Conservation (phyloP, 108 stramenopile genomes). For the Cyclostephanos tholiformis region DNA sequence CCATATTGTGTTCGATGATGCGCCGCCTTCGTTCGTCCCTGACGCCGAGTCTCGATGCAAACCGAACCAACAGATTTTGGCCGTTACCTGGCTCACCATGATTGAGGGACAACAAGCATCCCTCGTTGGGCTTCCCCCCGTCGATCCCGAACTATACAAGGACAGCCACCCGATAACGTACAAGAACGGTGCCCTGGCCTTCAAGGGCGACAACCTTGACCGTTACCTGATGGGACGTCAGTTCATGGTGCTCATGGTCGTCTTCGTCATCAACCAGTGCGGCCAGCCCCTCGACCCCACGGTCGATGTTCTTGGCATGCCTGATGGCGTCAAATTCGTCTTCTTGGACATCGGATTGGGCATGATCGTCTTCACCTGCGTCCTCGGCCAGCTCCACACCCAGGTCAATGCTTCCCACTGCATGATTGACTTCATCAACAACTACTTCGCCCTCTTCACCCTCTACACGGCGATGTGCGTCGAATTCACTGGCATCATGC, state of each 20-base stretch:
- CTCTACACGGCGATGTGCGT: constrained; percentile 59
- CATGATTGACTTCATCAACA: constrained; percentile 89
- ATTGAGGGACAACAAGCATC: constrained; percentile 79
- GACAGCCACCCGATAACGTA: constrained; percentile 71
- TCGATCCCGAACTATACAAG: constrained; percentile 71
- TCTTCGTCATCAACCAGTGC: constrained; percentile 72
- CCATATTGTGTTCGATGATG: not conserved
- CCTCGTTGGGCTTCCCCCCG: constrained; percentile 72
- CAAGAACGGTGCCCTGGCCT: constrained; percentile 54
- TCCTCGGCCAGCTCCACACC: constrained; percentile 78
- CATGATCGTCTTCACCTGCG: constrained; percentile 73
- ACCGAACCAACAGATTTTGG: constrained; percentile 10
- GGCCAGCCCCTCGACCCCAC: constrained; percentile 59
- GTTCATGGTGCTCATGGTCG: constrained; percentile 83
- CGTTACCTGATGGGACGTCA: constrained; percentile 88
- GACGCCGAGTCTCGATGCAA: not conserved
- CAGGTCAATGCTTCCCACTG: constrained; percentile 81
- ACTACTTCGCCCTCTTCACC: constrained; percentile 75
- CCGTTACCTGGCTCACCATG: constrained; percentile 68
- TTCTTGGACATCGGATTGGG: constrained; percentile 80
- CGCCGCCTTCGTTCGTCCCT: not conserved
- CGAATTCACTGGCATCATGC: constrained; percentile 71
- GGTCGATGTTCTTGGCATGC: constrained; percentile 64
- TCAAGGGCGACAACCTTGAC: constrained; percentile 88
- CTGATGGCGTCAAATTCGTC: constrained; percentile 56